Evolutionary conservation across 2,329 filamentous ascomycete genomes (phyloP).

Genomic region (Pseudogymnoascus sp.): DNA sequence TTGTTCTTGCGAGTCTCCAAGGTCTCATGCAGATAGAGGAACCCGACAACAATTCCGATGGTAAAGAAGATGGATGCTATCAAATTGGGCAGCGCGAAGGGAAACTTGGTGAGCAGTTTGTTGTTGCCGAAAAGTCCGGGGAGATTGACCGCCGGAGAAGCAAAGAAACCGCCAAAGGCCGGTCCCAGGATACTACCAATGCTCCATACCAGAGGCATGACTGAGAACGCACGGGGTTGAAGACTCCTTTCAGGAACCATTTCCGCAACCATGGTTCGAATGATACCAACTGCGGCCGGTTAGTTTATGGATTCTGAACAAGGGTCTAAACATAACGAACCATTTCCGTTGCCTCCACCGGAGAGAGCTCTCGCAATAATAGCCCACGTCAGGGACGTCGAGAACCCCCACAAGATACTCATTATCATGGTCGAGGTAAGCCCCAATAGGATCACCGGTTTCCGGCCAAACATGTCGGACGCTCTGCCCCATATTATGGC

Average conservation of each 20-base stretch:
- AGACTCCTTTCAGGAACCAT: constrained; percentile 81
- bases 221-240: constrained; percentile 79
- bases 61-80: constrained; percentile 69
- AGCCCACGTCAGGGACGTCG: constrained; percentile 69
- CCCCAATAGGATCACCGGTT: constrained; percentile 68
- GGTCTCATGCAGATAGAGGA: constrained; percentile 81
- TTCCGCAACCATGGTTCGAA: constrained; percentile 86
- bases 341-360: constrained; percentile 80
- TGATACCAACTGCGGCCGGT: constrained; percentile 61
- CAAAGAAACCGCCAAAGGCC: constrained; percentile 77
- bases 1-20: constrained; percentile 60
- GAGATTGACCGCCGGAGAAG: constrained; percentile 68
- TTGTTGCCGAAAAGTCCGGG: constrained; percentile 61
- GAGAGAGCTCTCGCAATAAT: constrained; percentile 69
- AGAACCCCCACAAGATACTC: constrained; percentile 77
- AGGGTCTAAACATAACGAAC: constrained; percentile 32
- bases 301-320: constrained; percentile 14
- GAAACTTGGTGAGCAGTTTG: constrained; percentile 64
- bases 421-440: constrained; percentile 72
- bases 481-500: constrained; percentile 68
- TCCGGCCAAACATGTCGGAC: constrained; percentile 73
- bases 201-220: constrained; percentile 90
- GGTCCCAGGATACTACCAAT: constrained; percentile 84
- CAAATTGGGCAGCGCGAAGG: constrained; percentile 79
- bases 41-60: constrained; percentile 63